phyloP scores from a whole-genome alignment of 768 basidiomycete species.

The Suillus subalutaceus region DNA sequence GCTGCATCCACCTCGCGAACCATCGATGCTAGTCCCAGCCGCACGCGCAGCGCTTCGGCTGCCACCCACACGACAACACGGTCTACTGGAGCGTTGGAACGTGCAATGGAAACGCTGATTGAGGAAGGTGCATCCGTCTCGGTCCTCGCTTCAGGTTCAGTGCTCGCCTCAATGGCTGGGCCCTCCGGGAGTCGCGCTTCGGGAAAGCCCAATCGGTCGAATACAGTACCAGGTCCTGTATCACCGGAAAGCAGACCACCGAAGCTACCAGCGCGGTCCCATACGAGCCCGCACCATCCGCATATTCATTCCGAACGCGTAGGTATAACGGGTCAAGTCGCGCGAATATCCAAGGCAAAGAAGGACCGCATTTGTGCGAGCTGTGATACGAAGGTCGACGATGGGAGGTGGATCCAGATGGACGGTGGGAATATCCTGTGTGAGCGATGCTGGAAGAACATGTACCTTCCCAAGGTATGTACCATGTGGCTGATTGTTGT shows the following conservation, averaged over 20 bases:
- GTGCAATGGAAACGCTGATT: constrained; percentile 54
- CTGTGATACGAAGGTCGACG: constrained; percentile 71
- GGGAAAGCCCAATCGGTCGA: constrained; percentile 46
- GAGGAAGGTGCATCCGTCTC: constrained; percentile 44
- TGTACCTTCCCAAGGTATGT: constrained; percentile 90
- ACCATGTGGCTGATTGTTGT: not conserved
- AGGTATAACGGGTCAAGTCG: constrained; percentile 29
- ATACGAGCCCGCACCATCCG: constrained; percentile 49
- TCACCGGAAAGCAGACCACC: constrained; percentile 48
- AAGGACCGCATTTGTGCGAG: constrained; percentile 56
- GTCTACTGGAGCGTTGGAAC: constrained; percentile 45
- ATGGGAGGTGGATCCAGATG: constrained; percentile 81
- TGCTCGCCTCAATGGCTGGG: constrained; percentile 32
- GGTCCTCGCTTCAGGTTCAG: constrained; percentile 37
- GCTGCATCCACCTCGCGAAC: constrained; percentile 20
- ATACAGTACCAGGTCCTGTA: constrained; percentile 51
- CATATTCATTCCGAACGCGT: constrained; percentile 35
- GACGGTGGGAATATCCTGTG: constrained; percentile 81
- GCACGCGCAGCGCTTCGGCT: constrained; percentile 29
- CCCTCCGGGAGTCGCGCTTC: constrained; percentile 19
- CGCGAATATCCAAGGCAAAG: constrained; percentile 32
- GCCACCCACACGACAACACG: constrained; percentile 30
- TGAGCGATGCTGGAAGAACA: constrained; percentile 92
- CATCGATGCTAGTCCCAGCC: constrained; percentile 16
- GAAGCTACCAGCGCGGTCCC: constrained; percentile 59